phyloP scores from a whole-genome alignment of 2,329 filamentous ascomycete genomes.

The Massarina eburnea region DNA sequence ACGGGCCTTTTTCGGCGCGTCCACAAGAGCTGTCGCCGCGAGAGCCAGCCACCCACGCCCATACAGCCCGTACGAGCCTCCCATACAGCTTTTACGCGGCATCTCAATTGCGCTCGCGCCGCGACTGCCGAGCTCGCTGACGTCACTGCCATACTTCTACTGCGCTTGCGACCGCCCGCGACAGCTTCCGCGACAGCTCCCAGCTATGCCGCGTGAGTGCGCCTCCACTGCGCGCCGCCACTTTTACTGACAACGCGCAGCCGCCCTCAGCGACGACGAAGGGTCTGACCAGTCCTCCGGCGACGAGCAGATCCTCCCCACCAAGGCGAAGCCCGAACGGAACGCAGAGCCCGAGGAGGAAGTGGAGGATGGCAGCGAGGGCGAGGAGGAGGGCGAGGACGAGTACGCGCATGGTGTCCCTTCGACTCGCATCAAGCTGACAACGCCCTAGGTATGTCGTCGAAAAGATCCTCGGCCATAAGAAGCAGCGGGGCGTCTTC shows the following conservation, averaged over 20 bases:
- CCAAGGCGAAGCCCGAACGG: constrained; percentile 12
- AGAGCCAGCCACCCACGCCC: constrained; percentile 6
- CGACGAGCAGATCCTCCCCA: constrained; percentile 31
- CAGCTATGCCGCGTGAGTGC: constrained; percentile 39
- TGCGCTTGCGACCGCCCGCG: background rate
- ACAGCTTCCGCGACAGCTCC: constrained; percentile 13
- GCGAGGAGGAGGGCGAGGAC: constrained; percentile 43
- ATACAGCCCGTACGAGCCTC: constrained; percentile 1
- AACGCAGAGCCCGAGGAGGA: constrained; percentile 15
- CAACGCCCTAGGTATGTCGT: constrained; percentile 65
- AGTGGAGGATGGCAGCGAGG: constrained; percentile 26
- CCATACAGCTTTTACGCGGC: background rate
- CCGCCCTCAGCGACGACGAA: constrained; percentile 45
- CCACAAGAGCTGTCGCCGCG: constrained; percentile 1
- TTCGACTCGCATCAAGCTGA: constrained; percentile 18
- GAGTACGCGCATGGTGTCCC: constrained; percentile 45
- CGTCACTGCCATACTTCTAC: constrained; percentile 6
- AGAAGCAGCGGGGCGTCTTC: constrained; percentile 44
- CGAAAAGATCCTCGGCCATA: constrained; percentile 70
- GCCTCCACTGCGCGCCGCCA: constrained; percentile 5
- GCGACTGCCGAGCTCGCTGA: constrained; percentile 3
- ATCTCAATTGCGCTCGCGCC: constrained; percentile 13
- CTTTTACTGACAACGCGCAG: constrained; percentile 29
- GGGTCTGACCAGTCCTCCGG: constrained; percentile 27
- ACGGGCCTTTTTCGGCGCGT: background rate